phyloP scores from a whole-genome alignment of 192 early-diverging fungal genomes.

The Backusella sp. region DNA sequence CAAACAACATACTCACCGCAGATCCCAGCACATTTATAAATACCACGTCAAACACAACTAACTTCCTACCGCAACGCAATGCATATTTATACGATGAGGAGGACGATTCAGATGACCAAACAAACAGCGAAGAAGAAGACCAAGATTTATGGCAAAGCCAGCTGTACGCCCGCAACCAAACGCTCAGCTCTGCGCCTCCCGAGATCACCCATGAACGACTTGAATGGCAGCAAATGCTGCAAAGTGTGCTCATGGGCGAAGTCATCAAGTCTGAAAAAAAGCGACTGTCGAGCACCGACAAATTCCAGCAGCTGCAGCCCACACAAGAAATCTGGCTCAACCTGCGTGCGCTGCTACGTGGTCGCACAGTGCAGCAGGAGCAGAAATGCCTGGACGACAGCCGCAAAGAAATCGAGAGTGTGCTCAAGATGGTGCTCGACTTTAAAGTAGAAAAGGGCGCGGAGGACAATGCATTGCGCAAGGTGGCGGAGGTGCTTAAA shows the following conservation, averaged over 20 bases:
- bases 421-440: constrained; percentile 60
- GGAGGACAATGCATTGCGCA: constrained; percentile 50
- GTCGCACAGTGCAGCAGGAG: constrained; percentile 61
- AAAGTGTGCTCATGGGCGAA: constrained; percentile 77
- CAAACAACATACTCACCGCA: background rate
- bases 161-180: constrained; percentile 19
- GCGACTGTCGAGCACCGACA: constrained; percentile 56
- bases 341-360: constrained; percentile 62
- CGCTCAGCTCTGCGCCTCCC: constrained; percentile 14
- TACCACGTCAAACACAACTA: background rate
- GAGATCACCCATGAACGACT: constrained; percentile 64
- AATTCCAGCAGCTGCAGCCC: constrained; percentile 36
- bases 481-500: constrained; percentile 68
- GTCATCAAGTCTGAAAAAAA: constrained; percentile 85
- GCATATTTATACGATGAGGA: constrained; percentile 13
- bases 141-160: constrained; percentile 20
- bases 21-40: background rate
- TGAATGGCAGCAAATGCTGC: constrained; percentile 87
- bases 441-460: constrained; percentile 42
- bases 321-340: constrained; percentile 72
- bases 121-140: constrained; percentile 12
- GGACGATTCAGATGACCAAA: constrained; percentile 8
- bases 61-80: background rate
- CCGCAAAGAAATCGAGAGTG: constrained; percentile 53
- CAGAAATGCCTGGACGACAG: constrained; percentile 65